phyloP scores from a whole-genome alignment of 257 asterid genomes.

The Verbascum thapsus region DNA sequence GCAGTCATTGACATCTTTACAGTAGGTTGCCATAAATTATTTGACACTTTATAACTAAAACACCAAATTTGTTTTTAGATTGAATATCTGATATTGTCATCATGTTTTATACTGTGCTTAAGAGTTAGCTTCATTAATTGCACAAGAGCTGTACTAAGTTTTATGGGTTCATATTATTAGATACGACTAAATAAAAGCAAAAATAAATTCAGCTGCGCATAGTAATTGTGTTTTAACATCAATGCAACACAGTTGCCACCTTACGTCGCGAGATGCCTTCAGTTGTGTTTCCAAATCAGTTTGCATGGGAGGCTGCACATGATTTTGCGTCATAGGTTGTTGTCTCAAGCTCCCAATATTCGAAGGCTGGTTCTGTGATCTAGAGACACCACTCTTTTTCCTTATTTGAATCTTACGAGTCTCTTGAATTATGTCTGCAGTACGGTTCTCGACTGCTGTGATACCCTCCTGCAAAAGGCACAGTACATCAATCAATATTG shows the following conservation, averaged over 20 bases:
- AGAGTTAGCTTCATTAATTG: slow-evolving; percentile 12
- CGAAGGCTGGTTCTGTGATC: slow-evolving; percentile 56
- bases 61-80: no score
- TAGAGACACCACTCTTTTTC: slow-evolving; percentile 59
- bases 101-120: no score
- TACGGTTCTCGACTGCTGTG: slow-evolving; percentile 86
- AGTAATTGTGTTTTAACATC: slow-evolving; percentile 35
- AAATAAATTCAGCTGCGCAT: slow-evolving; percentile 17
- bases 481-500: slow-evolving; percentile 21
- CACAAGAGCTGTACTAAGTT: slow-evolving; percentile 6
- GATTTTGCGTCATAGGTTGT: slow-evolving; percentile 45
- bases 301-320: slow-evolving; percentile 57
- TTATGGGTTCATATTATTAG: slow-evolving; percentile 6
- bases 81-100: no score
- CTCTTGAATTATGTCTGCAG: no score
- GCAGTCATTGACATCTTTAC: no score
- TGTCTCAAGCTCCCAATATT: slow-evolving; percentile 42
- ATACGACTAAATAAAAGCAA: slow-evolving; percentile 18
- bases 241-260: slow-evolving; percentile 78
- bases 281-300: slow-evolving; percentile 77
- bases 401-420: slow-evolving; percentile 81
- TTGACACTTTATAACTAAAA: no score
- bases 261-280: slow-evolving; percentile 99
- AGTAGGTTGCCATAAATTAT: no score
- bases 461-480: slow-evolving; percentile 80